These are phyloP conservation scores for Lachnellula occidentalis DNA, from an alignment of 2,329 filamentous ascomycete species.

Conservation along the genomic window DNA sequence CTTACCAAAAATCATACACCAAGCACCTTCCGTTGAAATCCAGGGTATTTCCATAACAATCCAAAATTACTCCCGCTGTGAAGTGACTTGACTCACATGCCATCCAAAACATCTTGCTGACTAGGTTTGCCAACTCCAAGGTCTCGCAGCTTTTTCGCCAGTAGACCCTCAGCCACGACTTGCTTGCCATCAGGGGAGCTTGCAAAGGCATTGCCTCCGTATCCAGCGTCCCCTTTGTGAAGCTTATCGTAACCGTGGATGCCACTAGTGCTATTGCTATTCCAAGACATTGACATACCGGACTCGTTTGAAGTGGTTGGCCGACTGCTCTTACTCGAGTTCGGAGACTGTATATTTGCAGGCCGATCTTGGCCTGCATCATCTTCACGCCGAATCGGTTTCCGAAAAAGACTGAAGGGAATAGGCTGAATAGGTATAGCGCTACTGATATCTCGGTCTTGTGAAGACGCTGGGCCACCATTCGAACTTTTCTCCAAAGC, in stretches of 20 bases:
- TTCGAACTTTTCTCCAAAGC: constrained; percentile 21
- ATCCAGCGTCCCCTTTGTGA: constrained; percentile 57
- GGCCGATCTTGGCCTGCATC: constrained; percentile 10
- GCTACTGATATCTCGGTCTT: constrained; percentile 23
- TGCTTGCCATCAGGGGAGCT: constrained; percentile 35
- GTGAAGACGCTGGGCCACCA: constrained; percentile 16
- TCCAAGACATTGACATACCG: constrained; percentile 22
- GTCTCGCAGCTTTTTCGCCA: constrained; percentile 63
- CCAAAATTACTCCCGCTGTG: constrained; percentile 19
- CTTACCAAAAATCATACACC: not conserved
- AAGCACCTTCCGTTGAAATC: constrained; percentile 12
- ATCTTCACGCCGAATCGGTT: constrained; percentile 7
- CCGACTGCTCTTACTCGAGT: constrained; percentile 25
- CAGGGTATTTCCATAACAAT: constrained; percentile 20
- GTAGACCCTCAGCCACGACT: constrained; percentile 55
- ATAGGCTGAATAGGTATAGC: constrained; percentile 42
- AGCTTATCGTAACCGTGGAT: constrained; percentile 59
- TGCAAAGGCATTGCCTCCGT: constrained; percentile 51
- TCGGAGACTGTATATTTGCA: constrained; percentile 31
- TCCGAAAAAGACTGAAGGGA: constrained; percentile 41
- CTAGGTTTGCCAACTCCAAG: constrained; percentile 22
- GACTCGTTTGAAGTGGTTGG: constrained; percentile 32
- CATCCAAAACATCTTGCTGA: constrained; percentile 18
- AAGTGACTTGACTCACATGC: constrained; percentile 13
- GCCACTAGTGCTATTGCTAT: constrained; percentile 17